A percentile compares a stretch with the other conserved stretches of the same genome.
phyloP scores from a whole-genome alignment of 2,329 filamentous ascomycete genomes.

The Fusarium nanum region DNA sequence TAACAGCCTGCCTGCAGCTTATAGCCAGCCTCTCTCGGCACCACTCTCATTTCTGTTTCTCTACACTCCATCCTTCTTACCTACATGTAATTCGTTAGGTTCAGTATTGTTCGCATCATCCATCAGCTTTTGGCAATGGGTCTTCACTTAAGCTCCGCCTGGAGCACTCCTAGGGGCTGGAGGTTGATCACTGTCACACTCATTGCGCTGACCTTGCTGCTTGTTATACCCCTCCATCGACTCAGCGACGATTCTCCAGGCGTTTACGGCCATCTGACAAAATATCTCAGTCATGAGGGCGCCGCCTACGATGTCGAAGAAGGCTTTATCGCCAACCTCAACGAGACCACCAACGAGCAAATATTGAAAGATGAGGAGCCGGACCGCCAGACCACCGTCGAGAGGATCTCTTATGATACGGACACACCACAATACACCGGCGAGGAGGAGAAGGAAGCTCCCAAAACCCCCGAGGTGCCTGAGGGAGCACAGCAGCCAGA shows the following conservation, averaged over 20 bases:
- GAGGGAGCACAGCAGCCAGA: slow-evolving; percentile 3
- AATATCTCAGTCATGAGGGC: slow-evolving; percentile 47
- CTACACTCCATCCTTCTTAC: slow-evolving; percentile 1
- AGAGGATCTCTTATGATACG: slow-evolving; percentile 14
- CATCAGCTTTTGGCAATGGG: slow-evolving; percentile 34
- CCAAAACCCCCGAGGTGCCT: slow-evolving; percentile 1
- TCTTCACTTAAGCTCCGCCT: slow-evolving; percentile 42
- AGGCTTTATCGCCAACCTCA: slow-evolving; percentile 47
- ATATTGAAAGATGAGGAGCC: slow-evolving; percentile 20
- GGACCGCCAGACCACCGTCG: slow-evolving; percentile 1
- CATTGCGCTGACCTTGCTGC: slow-evolving; percentile 45
- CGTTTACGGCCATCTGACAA: slow-evolving; percentile 48
- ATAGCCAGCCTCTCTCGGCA: slow-evolving; percentile 10
- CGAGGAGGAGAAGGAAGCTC: slow-evolving; percentile 16
- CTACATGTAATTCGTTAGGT: slow-evolving; percentile 4
- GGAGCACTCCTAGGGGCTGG: slow-evolving; percentile 47
- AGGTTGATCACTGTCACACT: slow-evolving; percentile 46
- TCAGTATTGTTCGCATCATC: slow-evolving; percentile 14
- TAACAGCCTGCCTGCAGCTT: slow-evolving; percentile 5
- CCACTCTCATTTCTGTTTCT: slow-evolving; percentile 13
- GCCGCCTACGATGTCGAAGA: slow-evolving; percentile 52
- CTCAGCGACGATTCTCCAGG: slow-evolving; percentile 46
- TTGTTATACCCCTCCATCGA: slow-evolving; percentile 49
- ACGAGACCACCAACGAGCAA: slow-evolving; percentile 46
- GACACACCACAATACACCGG: slow-evolving; percentile 23